Percentiles rank a stretch among this genome's conserved stretches.
Evolutionary conservation across 192 early-diverging fungal species (phyloP).

Genomic region (Allomyces macrogynus): DNA sequence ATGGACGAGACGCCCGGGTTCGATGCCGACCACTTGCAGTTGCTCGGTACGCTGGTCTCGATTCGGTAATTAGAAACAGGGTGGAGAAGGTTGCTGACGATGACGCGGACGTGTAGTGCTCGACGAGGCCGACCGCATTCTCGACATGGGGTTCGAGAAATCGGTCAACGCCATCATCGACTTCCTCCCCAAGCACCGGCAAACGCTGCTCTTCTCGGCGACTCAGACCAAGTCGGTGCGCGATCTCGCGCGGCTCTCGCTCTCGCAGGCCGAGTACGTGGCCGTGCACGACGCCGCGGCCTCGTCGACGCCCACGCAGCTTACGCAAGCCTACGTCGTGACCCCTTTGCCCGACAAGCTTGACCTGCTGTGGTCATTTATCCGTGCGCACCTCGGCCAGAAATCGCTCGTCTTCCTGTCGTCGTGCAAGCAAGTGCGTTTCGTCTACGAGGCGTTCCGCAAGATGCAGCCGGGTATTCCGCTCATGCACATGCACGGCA

Average conservation of each 20-base stretch:
- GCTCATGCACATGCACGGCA: conserved; percentile 80
- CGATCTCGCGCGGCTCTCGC: conserved; percentile 75
- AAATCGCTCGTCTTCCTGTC: conserved; percentile 89
- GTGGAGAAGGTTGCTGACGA: too few species aligned
- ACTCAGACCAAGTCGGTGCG: conserved; percentile 93
- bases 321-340: conserved; percentile 76
- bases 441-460: conserved; percentile 85
- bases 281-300: conserved; percentile 74
- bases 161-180: conserved; percentile 63
- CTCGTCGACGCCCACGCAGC: conserved; percentile 55
- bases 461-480: conserved; percentile 85
- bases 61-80: neutral
- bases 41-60: conserved; percentile 26
- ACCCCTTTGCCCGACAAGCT: conserved; percentile 70
- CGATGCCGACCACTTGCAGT: conserved; percentile 53
- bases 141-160: conserved; percentile 73
- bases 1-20: conserved; percentile 88
- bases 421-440: conserved; percentile 90
- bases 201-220: conserved; percentile 90
- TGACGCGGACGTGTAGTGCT: conserved; percentile 22
- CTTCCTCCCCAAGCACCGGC: conserved; percentile 62
- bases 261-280: conserved; percentile 83
- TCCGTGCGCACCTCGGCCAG: conserved; percentile 71
- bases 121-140: conserved; percentile 69
- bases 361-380: conserved; percentile 84